Conservation (phyloP, 1,284 basidiomycete species). For the Crepidotus sp. region DNA sequence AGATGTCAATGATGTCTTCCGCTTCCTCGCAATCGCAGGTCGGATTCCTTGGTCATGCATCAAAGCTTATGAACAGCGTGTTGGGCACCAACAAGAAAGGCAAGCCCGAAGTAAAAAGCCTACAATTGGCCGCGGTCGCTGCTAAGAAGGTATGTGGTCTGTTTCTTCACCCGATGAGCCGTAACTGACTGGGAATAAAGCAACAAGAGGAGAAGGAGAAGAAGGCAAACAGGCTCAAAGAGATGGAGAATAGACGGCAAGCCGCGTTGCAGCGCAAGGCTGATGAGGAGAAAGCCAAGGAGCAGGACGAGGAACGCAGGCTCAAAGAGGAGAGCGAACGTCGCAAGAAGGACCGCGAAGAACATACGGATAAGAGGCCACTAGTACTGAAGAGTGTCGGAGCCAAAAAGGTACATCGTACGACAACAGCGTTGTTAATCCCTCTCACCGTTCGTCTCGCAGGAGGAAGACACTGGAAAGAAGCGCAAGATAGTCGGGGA, state of each 20-base stretch:
- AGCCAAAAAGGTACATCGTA: slow-evolving; percentile 45
- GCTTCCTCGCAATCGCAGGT: slow-evolving; percentile 41
- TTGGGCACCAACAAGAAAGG: slow-evolving; percentile 58
- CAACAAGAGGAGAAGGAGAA: slow-evolving; percentile 82
- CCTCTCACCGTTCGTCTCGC: slow-evolving; percentile 6
- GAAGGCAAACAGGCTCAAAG: slow-evolving; percentile 63
- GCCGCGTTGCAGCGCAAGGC: slow-evolving; percentile 65
- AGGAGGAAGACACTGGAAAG: slow-evolving; percentile 61
- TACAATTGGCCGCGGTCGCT: slow-evolving; percentile 73
- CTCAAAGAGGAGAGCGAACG: slow-evolving; percentile 61
- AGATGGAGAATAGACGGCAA: slow-evolving; percentile 72
- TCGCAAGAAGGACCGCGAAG: slow-evolving; percentile 68
- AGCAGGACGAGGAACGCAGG: slow-evolving; percentile 60
- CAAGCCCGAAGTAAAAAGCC: slow-evolving; percentile 71
- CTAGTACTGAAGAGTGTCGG: slow-evolving; percentile 25
- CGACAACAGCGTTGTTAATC: slow-evolving; percentile 1
- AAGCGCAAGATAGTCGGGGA: slow-evolving; percentile 56
- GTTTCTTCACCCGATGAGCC: slow-evolving; percentile 1
- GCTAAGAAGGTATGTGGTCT: slow-evolving; percentile 66
- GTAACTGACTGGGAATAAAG: slow-evolving; percentile 33
- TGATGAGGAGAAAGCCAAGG: slow-evolving; percentile 64
- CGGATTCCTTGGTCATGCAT: slow-evolving; percentile 60
- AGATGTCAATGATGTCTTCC: slow-evolving; percentile 45
- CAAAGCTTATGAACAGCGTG: slow-evolving; percentile 54
- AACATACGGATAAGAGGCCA: slow-evolving; percentile 57